Conservation (phyloP, 163 green algal species). For the Smithsoniella earleae region DNA sequence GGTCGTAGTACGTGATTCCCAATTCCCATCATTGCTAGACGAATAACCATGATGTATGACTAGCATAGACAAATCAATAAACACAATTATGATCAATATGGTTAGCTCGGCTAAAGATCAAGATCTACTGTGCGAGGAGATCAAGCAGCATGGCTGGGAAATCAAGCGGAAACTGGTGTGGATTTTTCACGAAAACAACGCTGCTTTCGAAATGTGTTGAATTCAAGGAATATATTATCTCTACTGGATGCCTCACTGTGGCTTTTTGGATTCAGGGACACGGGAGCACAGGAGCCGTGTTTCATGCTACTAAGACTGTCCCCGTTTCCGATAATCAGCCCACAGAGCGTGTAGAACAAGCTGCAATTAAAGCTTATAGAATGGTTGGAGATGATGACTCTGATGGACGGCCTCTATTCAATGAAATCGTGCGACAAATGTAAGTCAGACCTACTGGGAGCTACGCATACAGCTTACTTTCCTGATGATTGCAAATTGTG, state of each 20-base stretch:
- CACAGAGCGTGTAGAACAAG: background rate
- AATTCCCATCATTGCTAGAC: too few species aligned
- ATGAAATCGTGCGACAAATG: background rate
- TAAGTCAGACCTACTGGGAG: too few species aligned
- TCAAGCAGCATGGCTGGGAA: background rate
- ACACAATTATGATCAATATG: too few species aligned
- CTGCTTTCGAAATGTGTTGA: too few species aligned
- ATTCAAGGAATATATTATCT: background rate
- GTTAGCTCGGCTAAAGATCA: too few species aligned
- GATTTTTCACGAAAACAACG: background rate
- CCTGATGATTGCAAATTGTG: too few species aligned
- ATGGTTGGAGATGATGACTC: background rate
- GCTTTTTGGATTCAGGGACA: background rate
- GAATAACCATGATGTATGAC: too few species aligned
- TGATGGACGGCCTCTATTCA: background rate
- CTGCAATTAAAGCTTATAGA: slow-evolving; percentile 1
- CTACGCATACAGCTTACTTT: too few species aligned
- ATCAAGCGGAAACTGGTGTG: background rate
- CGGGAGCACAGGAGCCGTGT: background rate
- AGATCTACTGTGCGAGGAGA: too few species aligned
- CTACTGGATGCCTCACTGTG: background rate
- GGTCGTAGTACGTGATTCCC: too few species aligned
- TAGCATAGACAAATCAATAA: too few species aligned
- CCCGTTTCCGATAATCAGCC: background rate
- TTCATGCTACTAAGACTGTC: background rate